Percentiles rank a stretch among this genome's conserved stretches.
Conservation (phyloP, 495 filamentous ascomycete genomes). For the Choiromyces venosus region DNA sequence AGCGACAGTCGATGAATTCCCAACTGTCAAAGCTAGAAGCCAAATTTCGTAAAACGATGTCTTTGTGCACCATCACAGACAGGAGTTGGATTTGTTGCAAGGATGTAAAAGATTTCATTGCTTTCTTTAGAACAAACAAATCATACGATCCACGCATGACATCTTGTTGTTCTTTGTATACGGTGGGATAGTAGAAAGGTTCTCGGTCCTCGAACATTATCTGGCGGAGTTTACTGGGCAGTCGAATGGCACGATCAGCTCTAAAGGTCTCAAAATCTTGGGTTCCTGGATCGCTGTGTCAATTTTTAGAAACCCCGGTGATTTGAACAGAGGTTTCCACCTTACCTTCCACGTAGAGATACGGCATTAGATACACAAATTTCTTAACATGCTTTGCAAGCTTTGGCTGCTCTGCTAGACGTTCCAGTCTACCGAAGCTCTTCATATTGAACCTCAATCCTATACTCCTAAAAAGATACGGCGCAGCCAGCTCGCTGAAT, state of each 20-base stretch:
- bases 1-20: constrained; percentile 42
- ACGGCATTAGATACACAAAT: constrained; percentile 43
- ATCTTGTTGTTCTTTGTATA: constrained; percentile 39
- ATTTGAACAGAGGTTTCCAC: constrained; percentile 21
- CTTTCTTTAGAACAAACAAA: constrained; percentile 37
- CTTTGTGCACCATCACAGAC: constrained; percentile 41
- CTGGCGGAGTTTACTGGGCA: constrained; percentile 39
- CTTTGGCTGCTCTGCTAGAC: constrained; percentile 32
- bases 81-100: constrained; percentile 38
- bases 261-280: constrained; percentile 42
- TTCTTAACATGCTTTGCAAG: constrained; percentile 41
- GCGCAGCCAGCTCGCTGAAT: constrained; percentile 39
- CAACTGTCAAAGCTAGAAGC: constrained; percentile 38
- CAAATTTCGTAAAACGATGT: constrained; percentile 40
- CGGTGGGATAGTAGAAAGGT: constrained; percentile 38
- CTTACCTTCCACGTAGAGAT: constrained; percentile 43
- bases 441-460: constrained; percentile 42
- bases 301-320: constrained; percentile 21
- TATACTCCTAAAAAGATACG: constrained; percentile 42
- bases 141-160: constrained; percentile 38
- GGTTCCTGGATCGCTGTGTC: constrained; percentile 33
- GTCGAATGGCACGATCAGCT: constrained; percentile 34
- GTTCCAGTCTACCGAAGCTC: constrained; percentile 39
- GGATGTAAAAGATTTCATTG: constrained; percentile 39
- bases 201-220: constrained; percentile 42